These are phyloP conservation scores for Hanseniaspora vineae DNA, from an alignment of 805 yeast species.

Conservation along the genomic window DNA sequence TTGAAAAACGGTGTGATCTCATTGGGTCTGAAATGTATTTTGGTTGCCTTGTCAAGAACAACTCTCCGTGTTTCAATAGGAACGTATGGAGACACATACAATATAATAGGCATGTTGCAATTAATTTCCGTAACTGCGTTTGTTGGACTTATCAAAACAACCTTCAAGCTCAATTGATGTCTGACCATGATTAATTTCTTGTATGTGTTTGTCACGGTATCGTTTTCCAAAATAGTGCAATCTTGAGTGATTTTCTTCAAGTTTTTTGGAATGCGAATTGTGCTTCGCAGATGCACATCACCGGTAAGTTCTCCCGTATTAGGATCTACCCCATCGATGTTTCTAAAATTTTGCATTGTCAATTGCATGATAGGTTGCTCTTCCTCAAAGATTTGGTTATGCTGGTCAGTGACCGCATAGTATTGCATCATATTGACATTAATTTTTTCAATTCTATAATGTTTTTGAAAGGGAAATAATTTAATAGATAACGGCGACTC, in stretches of 20 bases:
- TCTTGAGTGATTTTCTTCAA: conserved; percentile 71
- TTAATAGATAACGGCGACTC: conserved; percentile 53
- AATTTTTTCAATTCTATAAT: conserved; percentile 56
- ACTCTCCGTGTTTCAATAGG: conserved; percentile 35
- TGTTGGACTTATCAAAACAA: conserved; percentile 57
- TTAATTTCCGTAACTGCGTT: conserved; percentile 78
- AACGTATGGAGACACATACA: conserved; percentile 66
- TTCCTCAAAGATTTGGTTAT: conserved; percentile 42
- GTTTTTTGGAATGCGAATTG: conserved; percentile 53
- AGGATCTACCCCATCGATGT: conserved; percentile 29
- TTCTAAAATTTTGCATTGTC: conserved; percentile 32
- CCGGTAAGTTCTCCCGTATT: conserved; percentile 26
- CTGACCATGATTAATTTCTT: conserved; percentile 52
- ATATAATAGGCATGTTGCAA: conserved; percentile 67
- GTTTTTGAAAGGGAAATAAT: conserved; percentile 69
- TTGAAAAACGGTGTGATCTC: conserved; percentile 7
- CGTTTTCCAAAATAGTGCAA: conserved; percentile 46
- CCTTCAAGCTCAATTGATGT: conserved; percentile 67
- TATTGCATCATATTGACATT: conserved; percentile 55
- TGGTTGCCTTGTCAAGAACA: conserved; percentile 26
- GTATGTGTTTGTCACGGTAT: conserved; percentile 18
- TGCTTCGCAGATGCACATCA: conserved; percentile 50
- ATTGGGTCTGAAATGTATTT: conserved; percentile 29
- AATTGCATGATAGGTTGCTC: conserved; percentile 48
- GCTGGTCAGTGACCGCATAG: conserved; percentile 42